Evolutionary conservation across 164 flowering plant genomes (phyloP).

Genomic region (Litsea cubeba): DNA sequence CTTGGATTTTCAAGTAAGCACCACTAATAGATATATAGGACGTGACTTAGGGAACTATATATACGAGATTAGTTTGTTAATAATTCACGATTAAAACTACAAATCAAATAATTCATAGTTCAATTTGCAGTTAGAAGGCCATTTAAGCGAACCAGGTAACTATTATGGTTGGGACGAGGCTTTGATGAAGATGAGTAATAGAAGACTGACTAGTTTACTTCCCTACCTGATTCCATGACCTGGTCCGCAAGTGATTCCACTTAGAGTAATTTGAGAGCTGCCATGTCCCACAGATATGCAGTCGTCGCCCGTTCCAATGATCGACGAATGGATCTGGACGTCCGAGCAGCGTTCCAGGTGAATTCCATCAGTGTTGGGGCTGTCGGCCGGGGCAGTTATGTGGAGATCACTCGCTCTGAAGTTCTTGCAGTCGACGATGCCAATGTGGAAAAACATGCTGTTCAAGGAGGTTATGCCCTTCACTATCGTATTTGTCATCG

Average conservation of each 20-base stretch:
- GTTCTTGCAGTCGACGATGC: conserved; percentile 38
- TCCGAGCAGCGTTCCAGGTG: conserved; percentile 45
- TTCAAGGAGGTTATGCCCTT: conserved; percentile 43
- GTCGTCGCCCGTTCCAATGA: conserved; percentile 63
- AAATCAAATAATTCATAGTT: too few species aligned
- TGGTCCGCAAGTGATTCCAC: conserved; percentile 55
- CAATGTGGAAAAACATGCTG: conserved; percentile 69
- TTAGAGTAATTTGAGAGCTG: conserved; percentile 38
- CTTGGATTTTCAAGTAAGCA: too few species aligned
- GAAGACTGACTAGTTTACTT: too few species aligned
- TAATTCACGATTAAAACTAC: too few species aligned
- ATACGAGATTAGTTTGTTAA: too few species aligned
- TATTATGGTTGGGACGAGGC: too few species aligned
- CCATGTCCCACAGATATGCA: conserved; percentile 69
- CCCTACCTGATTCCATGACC: conserved; percentile 72
- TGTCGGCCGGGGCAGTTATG: conserved; percentile 49
- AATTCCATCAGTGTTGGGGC: conserved; percentile 81
- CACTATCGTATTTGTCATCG: conserved; percentile 35
- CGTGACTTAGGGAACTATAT: too few species aligned
- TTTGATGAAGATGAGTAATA: not conserved
- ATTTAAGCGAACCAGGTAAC: too few species aligned
- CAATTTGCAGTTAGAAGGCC: too few species aligned
- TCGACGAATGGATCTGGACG: conserved; percentile 29
- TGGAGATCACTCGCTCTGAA: conserved; percentile 33
- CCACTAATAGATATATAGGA: too few species aligned